Percentiles rank a stretch among this genome's conserved stretches.
These are phyloP conservation scores for Cucumis variabilis DNA, from an alignment of 331 rosid species.

Conservation along the genomic window DNA sequence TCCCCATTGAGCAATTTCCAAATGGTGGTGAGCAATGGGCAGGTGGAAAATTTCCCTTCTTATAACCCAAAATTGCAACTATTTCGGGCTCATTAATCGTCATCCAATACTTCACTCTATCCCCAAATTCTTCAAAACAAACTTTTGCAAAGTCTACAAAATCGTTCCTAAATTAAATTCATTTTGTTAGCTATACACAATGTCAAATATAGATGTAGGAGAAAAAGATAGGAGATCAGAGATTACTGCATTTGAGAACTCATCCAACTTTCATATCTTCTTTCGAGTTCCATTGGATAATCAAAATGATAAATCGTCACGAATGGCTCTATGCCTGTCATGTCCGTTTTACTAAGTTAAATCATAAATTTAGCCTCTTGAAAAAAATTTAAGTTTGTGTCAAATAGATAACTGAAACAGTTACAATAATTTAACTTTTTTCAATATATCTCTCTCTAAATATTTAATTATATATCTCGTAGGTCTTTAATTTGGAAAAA, in stretches of 20 bases:
- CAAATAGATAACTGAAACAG: too few species aligned
- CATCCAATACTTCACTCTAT: constrained; percentile 68
- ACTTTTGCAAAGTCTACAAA: constrained; percentile 58
- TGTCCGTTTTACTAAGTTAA: neutral
- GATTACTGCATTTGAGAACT: constrained; percentile 58
- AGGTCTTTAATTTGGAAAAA: too few species aligned
- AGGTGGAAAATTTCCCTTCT: constrained; percentile 53
- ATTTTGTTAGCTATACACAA: neutral
- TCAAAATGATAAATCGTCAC: constrained; percentile 71
- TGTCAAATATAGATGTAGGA: too few species aligned
- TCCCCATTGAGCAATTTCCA: constrained; percentile 66
- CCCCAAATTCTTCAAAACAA: constrained; percentile 72
- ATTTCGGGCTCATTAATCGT: constrained; percentile 63
- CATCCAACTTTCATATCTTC: constrained; percentile 67
- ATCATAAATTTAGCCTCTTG: too few species aligned
- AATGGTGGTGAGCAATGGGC: constrained; percentile 67
- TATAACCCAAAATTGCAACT: constrained; percentile 16
- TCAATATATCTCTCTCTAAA: too few species aligned
- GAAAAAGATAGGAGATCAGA: neutral
- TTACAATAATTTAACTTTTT: too few species aligned
- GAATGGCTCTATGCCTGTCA: constrained; percentile 72
- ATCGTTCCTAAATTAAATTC: constrained; percentile 53
- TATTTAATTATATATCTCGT: too few species aligned
- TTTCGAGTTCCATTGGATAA: constrained; percentile 58
- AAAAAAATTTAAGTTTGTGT: too few species aligned